Conservation (phyloP, 345 rosid species). For the Populus alba region DNA sequence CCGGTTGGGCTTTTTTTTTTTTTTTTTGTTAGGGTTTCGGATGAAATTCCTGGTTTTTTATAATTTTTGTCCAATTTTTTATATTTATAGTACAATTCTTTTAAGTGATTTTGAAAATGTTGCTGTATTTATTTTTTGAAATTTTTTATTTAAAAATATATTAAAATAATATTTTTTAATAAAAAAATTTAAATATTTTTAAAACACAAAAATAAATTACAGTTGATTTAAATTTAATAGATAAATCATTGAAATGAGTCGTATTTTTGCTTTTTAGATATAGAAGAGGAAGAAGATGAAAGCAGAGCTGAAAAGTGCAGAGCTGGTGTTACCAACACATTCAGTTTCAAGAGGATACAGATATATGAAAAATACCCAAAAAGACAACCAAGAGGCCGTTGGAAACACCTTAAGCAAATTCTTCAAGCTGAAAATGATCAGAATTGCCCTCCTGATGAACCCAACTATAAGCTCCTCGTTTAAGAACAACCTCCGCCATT, state of each 20-base stretch:
- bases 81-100: too few relatives aligned
- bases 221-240: neutral
- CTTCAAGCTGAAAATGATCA: constrained; percentile 77
- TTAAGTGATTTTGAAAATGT: too few relatives aligned
- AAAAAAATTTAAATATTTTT: too few relatives aligned
- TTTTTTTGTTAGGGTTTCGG: neutral
- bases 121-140: too few relatives aligned
- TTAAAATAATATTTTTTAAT: too few relatives aligned
- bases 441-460: constrained; percentile 49
- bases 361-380: constrained; percentile 77
- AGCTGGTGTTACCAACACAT: constrained; percentile 63
- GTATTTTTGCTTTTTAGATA: too few relatives aligned
- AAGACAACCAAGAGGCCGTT: constrained; percentile 74
- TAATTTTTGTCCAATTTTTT: too few relatives aligned
- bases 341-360: constrained; percentile 77
- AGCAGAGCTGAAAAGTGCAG: constrained; percentile 57
- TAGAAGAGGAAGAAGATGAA: constrained; percentile 42
- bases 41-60: too few relatives aligned
- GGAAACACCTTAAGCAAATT: constrained; percentile 97
- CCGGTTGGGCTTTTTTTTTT: too few relatives aligned
- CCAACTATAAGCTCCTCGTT: constrained; percentile 46
- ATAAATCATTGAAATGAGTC: too few relatives aligned
- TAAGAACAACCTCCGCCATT: neutral
- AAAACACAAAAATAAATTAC: too few relatives aligned
- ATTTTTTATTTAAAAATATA: too few relatives aligned